phyloP scores from a whole-genome alignment of 2,329 filamentous ascomycete species.

The Phoma sp. region DNA sequence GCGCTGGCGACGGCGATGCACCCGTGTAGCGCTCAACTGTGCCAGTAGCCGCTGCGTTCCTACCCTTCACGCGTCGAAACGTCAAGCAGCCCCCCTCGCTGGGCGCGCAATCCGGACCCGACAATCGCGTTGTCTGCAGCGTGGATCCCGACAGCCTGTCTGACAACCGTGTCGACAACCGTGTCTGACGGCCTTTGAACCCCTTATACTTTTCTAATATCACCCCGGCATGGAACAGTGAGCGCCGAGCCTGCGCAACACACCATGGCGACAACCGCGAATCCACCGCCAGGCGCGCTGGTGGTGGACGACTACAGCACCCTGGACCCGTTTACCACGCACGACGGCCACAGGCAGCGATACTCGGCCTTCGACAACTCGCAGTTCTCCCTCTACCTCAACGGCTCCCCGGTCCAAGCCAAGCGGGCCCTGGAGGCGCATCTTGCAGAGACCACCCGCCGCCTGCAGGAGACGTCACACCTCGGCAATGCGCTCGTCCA shows the following conservation, averaged over 20 bases:
- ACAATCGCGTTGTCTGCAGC: neutral
- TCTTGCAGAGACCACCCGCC: constrained; percentile 87
- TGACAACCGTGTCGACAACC: neutral
- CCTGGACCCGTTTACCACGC: constrained; percentile 56
- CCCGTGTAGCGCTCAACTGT: constrained; percentile 5
- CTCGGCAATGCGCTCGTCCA: constrained; percentile 86
- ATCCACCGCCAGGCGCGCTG: constrained; percentile 51
- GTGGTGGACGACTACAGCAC: constrained; percentile 48
- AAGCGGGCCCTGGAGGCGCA: constrained; percentile 91
- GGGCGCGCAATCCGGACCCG: constrained; percentile 3
- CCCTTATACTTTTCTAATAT: constrained; percentile 13
- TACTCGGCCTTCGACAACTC: constrained; percentile 86
- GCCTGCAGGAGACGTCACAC: constrained; percentile 89
- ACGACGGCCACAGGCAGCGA: constrained; percentile 63
- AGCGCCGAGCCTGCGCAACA: constrained; percentile 22
- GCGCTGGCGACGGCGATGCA: constrained; percentile 13
- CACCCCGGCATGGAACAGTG: constrained; percentile 41
- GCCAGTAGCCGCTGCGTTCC: constrained; percentile 16
- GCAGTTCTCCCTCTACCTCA: constrained; percentile 77
- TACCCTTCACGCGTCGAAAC: constrained; percentile 14
- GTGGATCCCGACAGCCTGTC: no score
- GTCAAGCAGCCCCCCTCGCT: constrained; percentile 4
- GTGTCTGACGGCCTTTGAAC: constrained; percentile 3
- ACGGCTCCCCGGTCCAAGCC: constrained; percentile 81
- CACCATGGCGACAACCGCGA: constrained; percentile 54